Evolutionary conservation across 2,329 filamentous ascomycete species (phyloP), one percentile per base, ranked within the genome.

Genomic region (Pseudogymnoascus sp.): DNA sequence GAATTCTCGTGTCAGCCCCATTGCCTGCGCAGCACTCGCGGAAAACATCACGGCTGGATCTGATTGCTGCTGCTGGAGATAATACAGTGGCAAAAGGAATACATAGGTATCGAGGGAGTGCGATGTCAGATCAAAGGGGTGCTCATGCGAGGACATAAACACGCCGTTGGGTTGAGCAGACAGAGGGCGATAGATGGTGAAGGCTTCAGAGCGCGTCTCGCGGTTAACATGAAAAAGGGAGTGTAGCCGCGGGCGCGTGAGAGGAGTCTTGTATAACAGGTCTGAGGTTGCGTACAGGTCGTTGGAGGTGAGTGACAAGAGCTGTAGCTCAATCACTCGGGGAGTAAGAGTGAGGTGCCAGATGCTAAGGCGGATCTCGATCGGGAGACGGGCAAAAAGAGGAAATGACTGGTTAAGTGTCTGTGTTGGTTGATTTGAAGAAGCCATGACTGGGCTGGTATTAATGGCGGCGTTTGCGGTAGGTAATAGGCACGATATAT

Each of bases 351-450:
- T 63, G 2, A 66, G 33, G 1, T 64, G 28, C 67, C 67, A 70
- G 8, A 68, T 67, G 5, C 62, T 66, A 1, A 18, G 16, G 6
- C 65, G 65, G 6, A 69, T 53, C 37, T 70, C 69, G 11, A 42
- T 59, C 11, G 69, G 69, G 21, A 69, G 64, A 5, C 63, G 60
- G 12, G 28, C 14, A 18, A 69, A 69, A 5, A 38, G 4, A 4
- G 44, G 35, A 50, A 68, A 67, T 5, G 62, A 60, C 10, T 56
- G 28, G n/a, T 33, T 35, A 28, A 12, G n/a, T 18, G 25, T 18
- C 4, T 11, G 23, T 5, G 50, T 21, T 35, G 50, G 28, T 18
- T 56, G 25, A 21, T 8, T 33, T 56, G 28, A 21, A 56, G 50
- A 14, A 14, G 50, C 28, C 50, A 56, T 56, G 23, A 14, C 5